phyloP scores from a whole-genome alignment of 768 basidiomycete genomes.

The Termitomyces sp. region DNA sequence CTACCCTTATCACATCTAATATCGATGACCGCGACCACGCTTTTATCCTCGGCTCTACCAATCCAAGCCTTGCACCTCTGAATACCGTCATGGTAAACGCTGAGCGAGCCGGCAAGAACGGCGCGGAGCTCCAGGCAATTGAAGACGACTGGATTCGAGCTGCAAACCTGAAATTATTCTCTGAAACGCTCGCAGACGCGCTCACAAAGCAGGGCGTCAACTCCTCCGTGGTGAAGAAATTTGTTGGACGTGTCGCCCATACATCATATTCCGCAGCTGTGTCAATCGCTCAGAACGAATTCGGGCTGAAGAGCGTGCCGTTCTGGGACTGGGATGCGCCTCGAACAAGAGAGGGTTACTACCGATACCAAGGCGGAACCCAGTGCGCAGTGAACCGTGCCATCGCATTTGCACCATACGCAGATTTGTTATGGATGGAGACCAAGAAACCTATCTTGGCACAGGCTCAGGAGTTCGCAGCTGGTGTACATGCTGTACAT shows the following conservation, averaged over 20 bases:
- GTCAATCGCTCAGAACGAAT: slow-evolving; percentile 72
- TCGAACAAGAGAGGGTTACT: slow-evolving; percentile 92
- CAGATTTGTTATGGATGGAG: slow-evolving; percentile 94
- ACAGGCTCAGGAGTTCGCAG: slow-evolving; percentile 90
- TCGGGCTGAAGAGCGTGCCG: slow-evolving; percentile 66
- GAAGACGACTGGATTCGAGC: slow-evolving; percentile 82
- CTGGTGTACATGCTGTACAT: slow-evolving; percentile 75
- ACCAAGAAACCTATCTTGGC: slow-evolving; percentile 90
- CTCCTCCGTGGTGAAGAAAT: slow-evolving; percentile 47
- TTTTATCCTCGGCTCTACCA: slow-evolving; percentile 93
- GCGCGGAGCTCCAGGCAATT: slow-evolving; percentile 75
- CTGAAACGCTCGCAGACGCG: slow-evolving; percentile 64
- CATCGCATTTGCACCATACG: slow-evolving; percentile 90
- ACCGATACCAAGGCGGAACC: slow-evolving; percentile 96
- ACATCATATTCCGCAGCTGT: slow-evolving; percentile 68
- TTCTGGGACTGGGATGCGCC: slow-evolving; percentile 97
- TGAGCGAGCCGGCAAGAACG: slow-evolving; percentile 73
- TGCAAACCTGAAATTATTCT: slow-evolving; percentile 81
- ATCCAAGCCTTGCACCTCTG: slow-evolving; percentile 61
- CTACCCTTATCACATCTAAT: slow-evolving; percentile 94
- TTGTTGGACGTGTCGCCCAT: slow-evolving; percentile 57
- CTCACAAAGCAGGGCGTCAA: slow-evolving; percentile 53
- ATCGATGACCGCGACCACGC: slow-evolving; percentile 97
- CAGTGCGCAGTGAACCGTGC: slow-evolving; percentile 91
- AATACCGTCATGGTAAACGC: slow-evolving; percentile 81